Evolutionary conservation across 2,329 filamentous ascomycete genomes (phyloP), one percentile per base, ranked within the genome.

Genomic region (Claviceps fusiformis): DNA sequence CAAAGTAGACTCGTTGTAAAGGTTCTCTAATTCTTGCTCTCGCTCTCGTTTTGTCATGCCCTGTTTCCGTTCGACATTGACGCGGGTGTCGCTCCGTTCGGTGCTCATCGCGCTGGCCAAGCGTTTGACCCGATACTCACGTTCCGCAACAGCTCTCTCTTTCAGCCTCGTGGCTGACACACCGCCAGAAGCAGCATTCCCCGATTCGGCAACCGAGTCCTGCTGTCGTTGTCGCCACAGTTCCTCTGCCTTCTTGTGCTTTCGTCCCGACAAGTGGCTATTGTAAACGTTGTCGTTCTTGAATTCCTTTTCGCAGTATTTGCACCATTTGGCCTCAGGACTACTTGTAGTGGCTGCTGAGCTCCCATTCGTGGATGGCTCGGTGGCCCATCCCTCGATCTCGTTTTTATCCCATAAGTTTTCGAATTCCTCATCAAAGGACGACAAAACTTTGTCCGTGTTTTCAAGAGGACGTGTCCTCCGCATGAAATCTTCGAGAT

Each of bases 1-100:
- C 7, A 62, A 56, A 5, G 70, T 67, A 3, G 63, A 59, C 19
- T 62, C 60, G 60, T 69, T 79, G 69, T 91, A 89, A 15, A 96
- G 73, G 48, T 91, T 90, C 54, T 95, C 91, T 13, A 96, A 79
- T 68, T 98, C 95, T 70, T 95, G 89, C 65, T 95, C 87, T 15
- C 93, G 86, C 69, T 98, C 93, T 37, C 90, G 85, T 67, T 97
- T 92, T 3, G 93, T 98, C 90, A 98, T 95, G 60, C 92, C 92
- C 68, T 95, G 89, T 69, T 89, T 93, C 53, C 93, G 87, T 76
- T 98, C 95, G 11, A 97, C 90, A 64, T 98, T 97, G 63, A 93
- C 86, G 51, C 87, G 82, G 0, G 93, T 97, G 65, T 95, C 92
- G 68, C 86, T 81, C 56, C 92, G 86, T 66, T 95, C 89, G 15